Conservation (phyloP, 371 early-diverging fungal species). For the Pancytospora philotis region DNA sequence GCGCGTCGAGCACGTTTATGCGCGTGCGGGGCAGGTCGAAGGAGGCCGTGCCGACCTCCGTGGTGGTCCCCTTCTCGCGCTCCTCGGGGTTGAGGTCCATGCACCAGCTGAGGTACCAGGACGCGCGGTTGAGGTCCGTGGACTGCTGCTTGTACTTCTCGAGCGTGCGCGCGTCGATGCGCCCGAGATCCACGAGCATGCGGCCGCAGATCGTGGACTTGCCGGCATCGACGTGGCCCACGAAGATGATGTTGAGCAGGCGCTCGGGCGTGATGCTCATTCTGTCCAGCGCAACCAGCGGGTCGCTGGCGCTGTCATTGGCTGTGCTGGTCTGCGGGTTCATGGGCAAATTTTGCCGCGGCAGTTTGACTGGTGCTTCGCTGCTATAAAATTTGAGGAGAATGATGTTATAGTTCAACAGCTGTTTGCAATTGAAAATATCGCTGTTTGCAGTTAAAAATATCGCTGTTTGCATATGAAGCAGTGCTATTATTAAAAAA, state of each 20-base stretch:
- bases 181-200: conserved; percentile 93
- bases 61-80: conserved; percentile 65
- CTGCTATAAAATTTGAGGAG: not conserved
- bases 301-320: not conserved
- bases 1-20: conserved; percentile 64
- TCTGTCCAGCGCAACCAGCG: conserved; percentile 13
- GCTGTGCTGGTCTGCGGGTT: not conserved
- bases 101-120: conserved; percentile 60
- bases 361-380: not conserved
- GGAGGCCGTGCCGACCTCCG: conserved; percentile 64
- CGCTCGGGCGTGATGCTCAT: conserved; percentile 14
- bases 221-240: conserved; percentile 99
- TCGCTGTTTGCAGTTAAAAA: no score
- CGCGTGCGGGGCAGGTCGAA: conserved; percentile 67
- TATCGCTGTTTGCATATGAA: no score
- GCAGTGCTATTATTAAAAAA: no score
- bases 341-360: not conserved
- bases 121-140: conserved; percentile 65
- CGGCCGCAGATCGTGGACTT: conserved; percentile 96
- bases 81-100: conserved; percentile 62
- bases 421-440: no score
- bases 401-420: no score
- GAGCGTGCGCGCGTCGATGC: conserved; percentile 94
- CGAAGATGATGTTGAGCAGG: conserved; percentile 69
- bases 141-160: conserved; percentile 98